A percentile compares a stretch with the other conserved stretches of the same genome.
These are phyloP conservation scores for Flagelloscypha sp. DNA, from an alignment of 768 basidiomycete species.

Conservation along the genomic window DNA sequence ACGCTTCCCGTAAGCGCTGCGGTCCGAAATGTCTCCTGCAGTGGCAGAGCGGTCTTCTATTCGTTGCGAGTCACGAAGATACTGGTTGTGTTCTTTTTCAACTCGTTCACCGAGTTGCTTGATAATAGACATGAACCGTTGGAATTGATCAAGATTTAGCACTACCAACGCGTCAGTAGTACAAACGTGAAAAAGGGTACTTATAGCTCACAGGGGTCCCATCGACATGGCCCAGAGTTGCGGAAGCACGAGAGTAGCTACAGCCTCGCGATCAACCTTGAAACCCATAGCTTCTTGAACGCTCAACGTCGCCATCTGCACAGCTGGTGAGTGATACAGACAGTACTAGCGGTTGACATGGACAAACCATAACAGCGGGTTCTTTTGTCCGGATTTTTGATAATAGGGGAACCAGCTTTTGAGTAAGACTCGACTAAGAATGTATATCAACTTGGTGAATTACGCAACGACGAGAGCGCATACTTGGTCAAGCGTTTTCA, in stretches of 20 bases:
- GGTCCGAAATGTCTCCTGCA: conserved; percentile 25
- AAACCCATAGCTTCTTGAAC: conserved; percentile 96
- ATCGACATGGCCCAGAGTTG: conserved; percentile 98
- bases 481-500: conserved; percentile 85
- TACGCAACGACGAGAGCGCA: conserved; percentile 14
- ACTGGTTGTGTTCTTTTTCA: conserved; percentile 87
- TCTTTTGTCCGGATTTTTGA: conserved; percentile 96
- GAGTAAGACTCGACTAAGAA: conserved; percentile 71
- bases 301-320: conserved; percentile 74
- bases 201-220: conserved; percentile 65
- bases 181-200: not conserved
- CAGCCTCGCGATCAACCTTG: conserved; percentile 89
- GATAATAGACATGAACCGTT: conserved; percentile 84
- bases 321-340: conserved; percentile 1
- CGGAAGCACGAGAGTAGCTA: conserved; percentile 80
- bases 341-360: conserved; percentile 1
- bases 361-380: conserved; percentile 80
- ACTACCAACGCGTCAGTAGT: conserved; percentile 31
- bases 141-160: conserved; percentile 80
- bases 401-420: conserved; percentile 89
- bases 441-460: not conserved
- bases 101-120: conserved; percentile 76
- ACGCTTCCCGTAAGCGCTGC: conserved; percentile 40
- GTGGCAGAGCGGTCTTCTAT: conserved; percentile 70
- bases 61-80: conserved; percentile 86